Evolutionary conservation across 495 filamentous ascomycete genomes (phyloP), one percentile per base, ranked within the genome.

Genomic region (Penicillium bovifimosum): DNA sequence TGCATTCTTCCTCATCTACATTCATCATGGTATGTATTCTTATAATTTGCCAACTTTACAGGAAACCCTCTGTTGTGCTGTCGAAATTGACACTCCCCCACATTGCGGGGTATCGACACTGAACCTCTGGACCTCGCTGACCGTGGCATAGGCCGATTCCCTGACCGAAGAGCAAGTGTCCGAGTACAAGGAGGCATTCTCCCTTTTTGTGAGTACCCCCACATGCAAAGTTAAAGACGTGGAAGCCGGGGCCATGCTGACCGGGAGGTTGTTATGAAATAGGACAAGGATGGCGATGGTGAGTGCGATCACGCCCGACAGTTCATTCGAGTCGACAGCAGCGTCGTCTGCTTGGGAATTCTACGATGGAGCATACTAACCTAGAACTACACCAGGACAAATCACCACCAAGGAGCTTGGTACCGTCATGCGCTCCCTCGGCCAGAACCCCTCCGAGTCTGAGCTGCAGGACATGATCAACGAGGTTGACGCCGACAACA

Each of bases 221-320:
- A 32, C 16, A 9, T 9, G 14, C 27, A 24, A 41, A 53, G n/a
- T 59, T 54, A 39, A 56, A 50, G 52, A 55, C 65, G 34, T 10
- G 9, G n/a, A 17, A n/a, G 32, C 14, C 28, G 31, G 35, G 38
- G 36, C 52, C 34, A 42, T 17, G 41, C 53, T 60, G 31, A 56
- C 51, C 33, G 16, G 32, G 32, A 36, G 35, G 39, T 47, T 48
- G 8, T 53, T 59, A 45, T 46, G 6, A 50, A 59, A 73, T 66
- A 98, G 93, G 93, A 98, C 83, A 98, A 98, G 77, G 95, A 98
- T 81, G 93, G 95, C 66, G 95, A 98, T 90, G 93, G 93, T 98
- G 74, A 86, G 90, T 90, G 45, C 50, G 54, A 50, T 44, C 52
- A 27, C 38, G 40, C n/a, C 44, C 47, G 44, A 48, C 60, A 41